Evolutionary conservation across 805 yeast species (phyloP).

Genomic region (Pichia rugopelliculosa): DNA sequence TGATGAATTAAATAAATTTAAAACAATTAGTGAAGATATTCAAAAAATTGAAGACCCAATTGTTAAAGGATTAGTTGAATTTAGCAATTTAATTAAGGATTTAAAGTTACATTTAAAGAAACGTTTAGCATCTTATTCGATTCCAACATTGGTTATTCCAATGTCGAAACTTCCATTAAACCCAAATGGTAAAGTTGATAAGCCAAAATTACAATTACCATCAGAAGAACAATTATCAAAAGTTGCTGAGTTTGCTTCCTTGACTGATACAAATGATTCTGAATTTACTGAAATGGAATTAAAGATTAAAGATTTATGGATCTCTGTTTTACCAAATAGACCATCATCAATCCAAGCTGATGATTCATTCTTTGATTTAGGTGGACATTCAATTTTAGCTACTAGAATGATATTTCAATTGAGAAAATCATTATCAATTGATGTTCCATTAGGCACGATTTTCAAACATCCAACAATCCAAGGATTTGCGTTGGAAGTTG

Average conservation of each 20-base stretch:
- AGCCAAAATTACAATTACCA: constrained; percentile 95
- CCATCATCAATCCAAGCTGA: constrained; percentile 70
- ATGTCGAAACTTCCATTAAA: constrained; percentile 80
- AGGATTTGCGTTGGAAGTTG: constrained; percentile 69
- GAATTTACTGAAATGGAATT: constrained; percentile 60
- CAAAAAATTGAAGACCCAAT: constrained; percentile 53
- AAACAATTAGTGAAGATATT: constrained; percentile 41
- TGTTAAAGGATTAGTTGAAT: constrained; percentile 71
- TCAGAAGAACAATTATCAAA: constrained; percentile 75
- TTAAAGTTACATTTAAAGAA: constrained; percentile 77
- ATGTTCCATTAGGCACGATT: constrained; percentile 82
- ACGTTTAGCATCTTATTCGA: constrained; percentile 86
- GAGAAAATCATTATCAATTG: constrained; percentile 68
- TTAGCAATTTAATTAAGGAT: constrained; percentile 69
- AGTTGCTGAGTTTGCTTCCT: constrained; percentile 50
- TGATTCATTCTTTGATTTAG: constrained; percentile 93
- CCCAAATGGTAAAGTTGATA: constrained; percentile 97
- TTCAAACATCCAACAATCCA: constrained; percentile 84
- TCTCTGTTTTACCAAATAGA: constrained; percentile 71
- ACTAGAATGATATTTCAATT: constrained; percentile 94
- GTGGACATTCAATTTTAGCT: constrained; percentile 96
- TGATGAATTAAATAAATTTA: constrained; percentile 40
- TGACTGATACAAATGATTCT: constrained; percentile 36
- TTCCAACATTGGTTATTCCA: constrained; percentile 88
- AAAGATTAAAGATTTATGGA: constrained; percentile 76